These are phyloP conservation scores for Chalaropsis ovoidea DNA, from an alignment of 2,329 filamentous ascomycete genomes.

Conservation along the genomic window DNA sequence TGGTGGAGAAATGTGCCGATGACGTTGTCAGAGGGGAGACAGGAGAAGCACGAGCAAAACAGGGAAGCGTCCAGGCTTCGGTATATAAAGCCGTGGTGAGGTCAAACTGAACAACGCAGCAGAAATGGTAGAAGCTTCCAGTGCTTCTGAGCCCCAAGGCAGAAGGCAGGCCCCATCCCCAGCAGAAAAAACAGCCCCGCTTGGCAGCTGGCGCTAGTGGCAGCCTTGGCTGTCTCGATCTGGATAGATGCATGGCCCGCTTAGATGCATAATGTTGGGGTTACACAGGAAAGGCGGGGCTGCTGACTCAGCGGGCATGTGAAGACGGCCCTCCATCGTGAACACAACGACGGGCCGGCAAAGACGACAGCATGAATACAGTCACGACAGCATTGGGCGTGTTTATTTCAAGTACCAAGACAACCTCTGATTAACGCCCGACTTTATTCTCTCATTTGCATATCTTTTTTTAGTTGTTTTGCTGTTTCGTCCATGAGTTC, in stretches of 20 bases:
- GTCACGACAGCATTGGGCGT: no score
- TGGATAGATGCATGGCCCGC: background rate
- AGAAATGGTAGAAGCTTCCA: slow-evolving; percentile 7
- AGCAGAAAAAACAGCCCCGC: background rate
- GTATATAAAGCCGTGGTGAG: background rate
- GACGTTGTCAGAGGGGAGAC: background rate
- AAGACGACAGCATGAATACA: no score
- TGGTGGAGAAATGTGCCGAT: slow-evolving; percentile 2
- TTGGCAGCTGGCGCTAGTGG: background rate
- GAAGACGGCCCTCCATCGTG: background rate
- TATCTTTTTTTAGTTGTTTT: no score
- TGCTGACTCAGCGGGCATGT: background rate
- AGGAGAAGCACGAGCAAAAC: background rate
- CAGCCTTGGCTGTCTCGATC: background rate
- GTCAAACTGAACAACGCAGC: background rate
- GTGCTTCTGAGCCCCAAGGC: background rate
- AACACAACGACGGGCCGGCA: background rate
- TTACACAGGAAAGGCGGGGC: background rate
- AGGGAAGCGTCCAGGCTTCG: background rate
- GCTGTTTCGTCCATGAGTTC: no score
- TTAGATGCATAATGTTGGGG: background rate
- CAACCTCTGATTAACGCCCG: no score
- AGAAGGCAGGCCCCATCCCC: no score
- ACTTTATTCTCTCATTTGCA: no score
- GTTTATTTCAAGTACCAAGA: no score